Evolutionary conservation across 2,329 filamentous ascomycete species (phyloP).

Genomic region (Colletotrichum sp.): DNA sequence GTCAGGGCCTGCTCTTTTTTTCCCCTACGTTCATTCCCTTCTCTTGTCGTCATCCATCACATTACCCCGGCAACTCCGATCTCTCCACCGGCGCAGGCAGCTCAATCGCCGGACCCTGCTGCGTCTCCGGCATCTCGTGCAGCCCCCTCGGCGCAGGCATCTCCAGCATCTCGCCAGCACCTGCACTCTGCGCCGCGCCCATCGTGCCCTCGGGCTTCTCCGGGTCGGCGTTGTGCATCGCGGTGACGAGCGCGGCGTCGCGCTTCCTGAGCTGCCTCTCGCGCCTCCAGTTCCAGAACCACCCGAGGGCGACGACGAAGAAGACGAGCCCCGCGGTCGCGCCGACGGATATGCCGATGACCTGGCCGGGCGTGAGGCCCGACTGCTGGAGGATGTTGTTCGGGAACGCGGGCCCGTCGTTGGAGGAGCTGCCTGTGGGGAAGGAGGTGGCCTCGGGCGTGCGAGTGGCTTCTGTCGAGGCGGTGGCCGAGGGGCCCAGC

Average conservation of each 20-base stretch:
- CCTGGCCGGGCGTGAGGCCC: slow-evolving; percentile 10
- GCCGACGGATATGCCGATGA: slow-evolving; percentile 18
- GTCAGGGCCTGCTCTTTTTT: background rate
- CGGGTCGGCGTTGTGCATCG: background rate
- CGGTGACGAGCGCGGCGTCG: slow-evolving; percentile 3
- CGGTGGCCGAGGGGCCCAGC: slow-evolving; percentile 1
- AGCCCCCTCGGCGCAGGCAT: slow-evolving; percentile 5
- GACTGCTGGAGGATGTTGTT: slow-evolving; percentile 20
- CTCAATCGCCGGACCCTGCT: slow-evolving; percentile 7
- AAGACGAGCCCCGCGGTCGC: slow-evolving; percentile 15
- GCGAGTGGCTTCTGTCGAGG: background rate
- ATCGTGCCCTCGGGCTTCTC: slow-evolving; percentile 9
- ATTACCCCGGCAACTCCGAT: slow-evolving; percentile 11
- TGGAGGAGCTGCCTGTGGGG: background rate
- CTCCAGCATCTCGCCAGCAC: background rate
- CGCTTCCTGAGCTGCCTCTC: background rate
- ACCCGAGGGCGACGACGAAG: slow-evolving; percentile 14
- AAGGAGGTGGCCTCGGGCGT: background rate
- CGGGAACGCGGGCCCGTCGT: background rate
- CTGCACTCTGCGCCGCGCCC: background rate
- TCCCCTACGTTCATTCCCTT: no score
- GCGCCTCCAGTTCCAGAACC: slow-evolving; percentile 17
- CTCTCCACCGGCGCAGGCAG: slow-evolving; percentile 13
- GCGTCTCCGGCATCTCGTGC: slow-evolving; percentile 19
- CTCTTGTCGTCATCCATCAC: background rate